A percentile compares a stretch with the other conserved stretches of the same genome.
Evolutionary conservation across 352 stramenopile genomes (phyloP).

Genomic region (Globisporangium iwayamae): DNA sequence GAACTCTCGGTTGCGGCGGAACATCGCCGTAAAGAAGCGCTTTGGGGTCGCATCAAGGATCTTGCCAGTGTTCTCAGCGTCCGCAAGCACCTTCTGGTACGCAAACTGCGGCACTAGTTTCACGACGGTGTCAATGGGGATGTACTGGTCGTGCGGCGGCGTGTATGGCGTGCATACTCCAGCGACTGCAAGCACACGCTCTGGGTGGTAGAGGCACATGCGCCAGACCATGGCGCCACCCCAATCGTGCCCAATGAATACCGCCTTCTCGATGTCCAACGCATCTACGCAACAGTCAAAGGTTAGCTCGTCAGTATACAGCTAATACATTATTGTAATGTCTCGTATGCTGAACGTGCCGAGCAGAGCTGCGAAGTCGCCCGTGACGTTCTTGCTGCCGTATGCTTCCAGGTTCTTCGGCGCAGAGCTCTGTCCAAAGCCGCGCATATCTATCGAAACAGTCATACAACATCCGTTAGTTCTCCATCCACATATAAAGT

Average conservation of each 20-base stretch:
- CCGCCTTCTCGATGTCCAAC: conserved; percentile 51
- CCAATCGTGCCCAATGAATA: conserved; percentile 63
- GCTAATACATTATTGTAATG: not conserved
- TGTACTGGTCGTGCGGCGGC: conserved; percentile 24
- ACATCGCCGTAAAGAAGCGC: conserved; percentile 50
- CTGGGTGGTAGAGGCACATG: conserved; percentile 53
- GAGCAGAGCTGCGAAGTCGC: conserved; percentile 35
- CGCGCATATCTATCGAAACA: conserved; percentile 19
- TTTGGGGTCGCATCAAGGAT: conserved; percentile 36
- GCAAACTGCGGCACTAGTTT: conserved; percentile 50
- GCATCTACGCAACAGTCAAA: conserved; percentile 28
- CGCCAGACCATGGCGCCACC: conserved; percentile 43
- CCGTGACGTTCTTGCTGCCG: conserved; percentile 44
- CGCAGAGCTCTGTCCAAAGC: conserved; percentile 44
- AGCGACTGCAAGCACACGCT: conserved; percentile 44
- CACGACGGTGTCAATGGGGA: conserved; percentile 41
- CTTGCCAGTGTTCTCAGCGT: conserved; percentile 35
- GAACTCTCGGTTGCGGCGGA: conserved; percentile 41
- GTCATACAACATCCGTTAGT: too few relatives aligned
- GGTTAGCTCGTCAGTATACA: not conserved
- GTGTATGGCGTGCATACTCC: conserved; percentile 55
- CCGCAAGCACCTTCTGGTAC: conserved; percentile 59
- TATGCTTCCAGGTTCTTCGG: conserved; percentile 34
- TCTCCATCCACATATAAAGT: not conserved
- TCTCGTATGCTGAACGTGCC: conserved; percentile 13